These are phyloP conservation scores for Thelonectria blattea DNA, from an alignment of 2,329 filamentous ascomycete genomes.

Conservation along the genomic window DNA sequence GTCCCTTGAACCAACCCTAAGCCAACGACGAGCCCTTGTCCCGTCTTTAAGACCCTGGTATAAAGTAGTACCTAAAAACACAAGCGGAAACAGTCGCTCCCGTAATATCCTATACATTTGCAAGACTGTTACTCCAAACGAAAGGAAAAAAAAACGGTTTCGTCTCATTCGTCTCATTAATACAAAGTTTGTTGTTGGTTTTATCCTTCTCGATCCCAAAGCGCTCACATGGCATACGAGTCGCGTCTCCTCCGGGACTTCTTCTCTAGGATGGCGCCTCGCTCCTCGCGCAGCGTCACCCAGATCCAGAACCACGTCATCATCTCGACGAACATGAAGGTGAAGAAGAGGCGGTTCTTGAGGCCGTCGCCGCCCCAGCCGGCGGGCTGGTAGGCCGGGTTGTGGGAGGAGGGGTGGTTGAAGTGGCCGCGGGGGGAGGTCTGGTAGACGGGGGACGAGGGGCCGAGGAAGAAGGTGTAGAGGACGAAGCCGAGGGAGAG, in stretches of 20 bases:
- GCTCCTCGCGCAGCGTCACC: conserved; percentile 72
- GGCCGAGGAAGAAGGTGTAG: conserved; percentile 69
- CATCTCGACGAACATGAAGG: conserved; percentile 84
- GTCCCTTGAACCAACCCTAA: not conserved
- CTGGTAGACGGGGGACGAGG: conserved; percentile 56
- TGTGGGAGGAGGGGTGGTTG: conserved; percentile 39
- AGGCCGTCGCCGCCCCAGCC: conserved; percentile 68
- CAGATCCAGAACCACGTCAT: conserved; percentile 88
- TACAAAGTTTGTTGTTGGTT: too few species aligned
- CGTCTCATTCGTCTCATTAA: conserved; percentile 2
- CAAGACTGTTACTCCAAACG: conserved; percentile 9
- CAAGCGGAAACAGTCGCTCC: not conserved
- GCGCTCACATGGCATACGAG: conserved; percentile 26
- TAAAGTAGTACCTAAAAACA: not conserved
- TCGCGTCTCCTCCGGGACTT: conserved; percentile 43
- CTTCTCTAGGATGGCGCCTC: conserved; percentile 47
- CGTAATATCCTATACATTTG: conserved; percentile 6
- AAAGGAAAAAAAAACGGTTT: not conserved
- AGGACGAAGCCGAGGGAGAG: conserved; percentile 66
- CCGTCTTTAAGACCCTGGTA: not conserved
- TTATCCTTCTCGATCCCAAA: not conserved
- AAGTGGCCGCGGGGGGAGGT: conserved; percentile 33
- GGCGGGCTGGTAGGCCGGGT: conserved; percentile 45
- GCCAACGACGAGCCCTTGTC: not conserved
- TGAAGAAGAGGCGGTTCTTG: conserved; percentile 85